Evolutionary conservation across 2,329 filamentous ascomycete genomes (phyloP).

Genomic region (Colletotrichum godetiae): DNA sequence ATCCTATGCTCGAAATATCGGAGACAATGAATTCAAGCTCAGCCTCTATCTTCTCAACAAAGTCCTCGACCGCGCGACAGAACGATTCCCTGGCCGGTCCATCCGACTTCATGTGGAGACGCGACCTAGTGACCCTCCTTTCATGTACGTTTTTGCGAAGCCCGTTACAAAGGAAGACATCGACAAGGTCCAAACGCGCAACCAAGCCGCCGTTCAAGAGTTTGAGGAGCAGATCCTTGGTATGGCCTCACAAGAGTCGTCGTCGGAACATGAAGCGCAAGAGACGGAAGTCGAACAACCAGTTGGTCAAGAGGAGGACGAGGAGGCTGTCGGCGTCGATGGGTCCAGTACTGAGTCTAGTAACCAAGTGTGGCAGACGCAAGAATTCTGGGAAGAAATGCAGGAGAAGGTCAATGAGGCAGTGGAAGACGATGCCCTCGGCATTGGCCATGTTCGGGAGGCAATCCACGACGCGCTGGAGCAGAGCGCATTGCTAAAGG

Average conservation of each 20-base stretch:
- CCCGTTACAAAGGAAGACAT: slow-evolving; percentile 82
- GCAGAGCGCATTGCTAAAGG: slow-evolving; percentile 63
- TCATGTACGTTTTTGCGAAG: slow-evolving; percentile 92
- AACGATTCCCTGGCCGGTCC: slow-evolving; percentile 79
- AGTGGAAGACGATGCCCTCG: slow-evolving; percentile 67
- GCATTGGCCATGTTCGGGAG: slow-evolving; percentile 62
- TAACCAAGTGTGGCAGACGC: slow-evolving; percentile 42
- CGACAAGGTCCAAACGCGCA: slow-evolving; percentile 76
- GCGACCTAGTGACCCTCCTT: slow-evolving; percentile 66
- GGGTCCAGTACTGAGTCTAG: slow-evolving; percentile 38
- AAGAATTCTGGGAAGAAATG: slow-evolving; percentile 64
- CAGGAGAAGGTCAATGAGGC: slow-evolving; percentile 66
- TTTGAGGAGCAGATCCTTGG: slow-evolving; percentile 75
- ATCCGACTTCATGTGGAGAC: slow-evolving; percentile 88
- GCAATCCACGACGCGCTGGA: slow-evolving; percentile 66
- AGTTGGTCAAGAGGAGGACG: slow-evolving; percentile 27
- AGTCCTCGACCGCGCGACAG: slow-evolving; percentile 79
- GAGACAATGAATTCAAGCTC: slow-evolving; percentile 86
- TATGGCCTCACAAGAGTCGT: slow-evolving; percentile 49
- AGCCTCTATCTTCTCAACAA: slow-evolving; percentile 85
- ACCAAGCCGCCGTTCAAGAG: slow-evolving; percentile 72
- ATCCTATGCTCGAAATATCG: slow-evolving; percentile 72
- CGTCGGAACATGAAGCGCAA: slow-evolving; percentile 38
- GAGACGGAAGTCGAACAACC: slow-evolving; percentile 34
- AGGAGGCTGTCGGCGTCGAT: slow-evolving; percentile 24